phyloP scores from a whole-genome alignment of 2,329 filamentous ascomycete species.

The Scedosporium boydii region DNA sequence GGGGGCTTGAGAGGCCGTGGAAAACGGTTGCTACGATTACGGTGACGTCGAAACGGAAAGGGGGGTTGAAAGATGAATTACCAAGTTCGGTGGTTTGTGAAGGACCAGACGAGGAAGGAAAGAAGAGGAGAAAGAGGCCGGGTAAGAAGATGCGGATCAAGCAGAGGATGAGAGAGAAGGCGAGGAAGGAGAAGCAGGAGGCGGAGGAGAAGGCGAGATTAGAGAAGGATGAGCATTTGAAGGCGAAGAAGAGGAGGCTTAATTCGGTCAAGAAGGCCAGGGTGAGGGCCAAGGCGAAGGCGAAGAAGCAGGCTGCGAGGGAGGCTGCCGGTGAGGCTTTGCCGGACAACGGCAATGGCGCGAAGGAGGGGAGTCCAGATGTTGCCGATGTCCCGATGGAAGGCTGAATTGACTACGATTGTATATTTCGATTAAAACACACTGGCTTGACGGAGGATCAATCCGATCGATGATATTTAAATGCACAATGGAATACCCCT shows the following conservation, averaged over 20 bases:
- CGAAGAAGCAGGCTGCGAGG: slow-evolving; percentile 29
- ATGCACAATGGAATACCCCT: too few relatives aligned
- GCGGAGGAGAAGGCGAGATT: slow-evolving; percentile 23
- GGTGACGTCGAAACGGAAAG: slow-evolving; percentile 19
- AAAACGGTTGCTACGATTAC: slow-evolving; percentile 35
- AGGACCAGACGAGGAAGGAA: not conserved
- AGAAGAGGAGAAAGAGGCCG: slow-evolving; percentile 18
- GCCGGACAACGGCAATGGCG: slow-evolving; percentile 10
- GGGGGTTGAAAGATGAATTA: slow-evolving; percentile 5
- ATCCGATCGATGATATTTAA: too few relatives aligned
- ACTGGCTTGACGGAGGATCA: not conserved
- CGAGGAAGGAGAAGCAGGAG: slow-evolving; percentile 28
- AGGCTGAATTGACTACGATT: not conserved
- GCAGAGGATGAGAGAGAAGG: slow-evolving; percentile 34
- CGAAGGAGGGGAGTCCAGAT: not conserved
- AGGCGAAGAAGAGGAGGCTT: slow-evolving; percentile 51
- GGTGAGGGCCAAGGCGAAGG: slow-evolving; percentile 46
- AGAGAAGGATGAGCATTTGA: slow-evolving; percentile 39
- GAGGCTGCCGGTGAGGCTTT: slow-evolving; percentile 13
- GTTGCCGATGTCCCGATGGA: not conserved
- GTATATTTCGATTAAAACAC: too few relatives aligned
- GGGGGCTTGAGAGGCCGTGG: slow-evolving; percentile 55
- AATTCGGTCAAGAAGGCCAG: slow-evolving; percentile 53
- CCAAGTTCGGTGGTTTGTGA: not conserved
- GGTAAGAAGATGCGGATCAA: slow-evolving; percentile 52